Base-by-base conservation (phyloP, 1,139 yeast genomes). In the Arxiozyma bovina region DNA sequence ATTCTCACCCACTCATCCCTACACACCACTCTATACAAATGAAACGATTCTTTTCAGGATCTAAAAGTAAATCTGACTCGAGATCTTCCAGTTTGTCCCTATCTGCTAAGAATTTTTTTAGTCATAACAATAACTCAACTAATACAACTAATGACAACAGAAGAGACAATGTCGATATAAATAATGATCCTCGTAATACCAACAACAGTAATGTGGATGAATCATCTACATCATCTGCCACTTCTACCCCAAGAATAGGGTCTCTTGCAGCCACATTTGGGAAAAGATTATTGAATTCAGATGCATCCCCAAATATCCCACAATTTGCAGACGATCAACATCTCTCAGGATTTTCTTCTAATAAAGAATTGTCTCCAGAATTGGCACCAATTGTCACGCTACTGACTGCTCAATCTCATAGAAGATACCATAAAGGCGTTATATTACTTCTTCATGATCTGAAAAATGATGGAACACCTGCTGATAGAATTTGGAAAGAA, bases 401-500 rank as follows among this genome's bases (percentile, higher is more conserved):
- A 41, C 70, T 86, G 25, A 78, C 87, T 30, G 86, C 90, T 1
- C 94, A 86, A 63, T 70, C 82, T 0, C 88, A 84, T 65, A 77
- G 94, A 56, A 77, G 88, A 50, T 86, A 86, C 68, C 75, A 77
- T 58, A 93, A 84, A 64, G 93, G 93, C 51, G 79, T 83, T 2
- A 82, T 86, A 63, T 81, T 85, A 85, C 71, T 86, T 18, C 74
- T 85, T 60, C 82, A 83, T 61, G 91, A 86, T 63, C 73, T 86
- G 61, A 82, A 83, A 65, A 80, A 87, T 18, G 96, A 90, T 63
- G 99, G 98, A 15, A 80, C 85, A 58, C 94, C 96, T 0, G 75
- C 78, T 1, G 89, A 86, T 54, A 77, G 97, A 53, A 79, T 79
- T 63, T 93, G 99, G 99, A 78, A 79, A 57, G 96, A 93, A 69